These are phyloP conservation scores for Globisporangium emineosum DNA, from an alignment of 352 stramenopile species.

Conservation along the genomic window DNA sequence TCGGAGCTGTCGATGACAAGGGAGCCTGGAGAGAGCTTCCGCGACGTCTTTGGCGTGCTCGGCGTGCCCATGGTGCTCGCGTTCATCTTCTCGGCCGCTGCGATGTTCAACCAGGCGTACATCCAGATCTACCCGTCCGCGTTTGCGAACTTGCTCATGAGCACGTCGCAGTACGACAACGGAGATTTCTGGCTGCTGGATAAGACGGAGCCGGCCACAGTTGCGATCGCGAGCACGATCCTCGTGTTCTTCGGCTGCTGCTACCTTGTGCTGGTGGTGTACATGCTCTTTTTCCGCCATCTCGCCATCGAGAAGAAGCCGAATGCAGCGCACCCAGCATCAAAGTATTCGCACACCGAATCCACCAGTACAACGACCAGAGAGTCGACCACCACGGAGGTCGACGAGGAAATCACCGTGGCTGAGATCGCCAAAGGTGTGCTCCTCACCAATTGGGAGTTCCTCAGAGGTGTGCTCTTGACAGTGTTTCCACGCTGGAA, in stretches of 20 bases:
- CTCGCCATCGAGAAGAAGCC: slow-evolving; percentile 16
- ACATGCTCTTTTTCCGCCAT: slow-evolving; percentile 22
- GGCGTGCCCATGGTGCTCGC: slow-evolving; percentile 17
- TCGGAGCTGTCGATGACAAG: neutral
- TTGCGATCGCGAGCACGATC: slow-evolving; percentile 6
- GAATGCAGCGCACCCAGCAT: neutral
- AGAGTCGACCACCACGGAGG: slow-evolving; percentile 8
- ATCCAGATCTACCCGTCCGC: slow-evolving; percentile 9
- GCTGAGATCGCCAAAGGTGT: slow-evolving; percentile 16
- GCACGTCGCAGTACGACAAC: slow-evolving; percentile 17
- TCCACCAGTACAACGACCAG: neutral
- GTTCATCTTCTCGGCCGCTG: slow-evolving; percentile 12
- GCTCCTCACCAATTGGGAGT: slow-evolving; percentile 13
- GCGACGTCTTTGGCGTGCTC: slow-evolving; percentile 15
- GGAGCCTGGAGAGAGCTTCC: slow-evolving; percentile 10
- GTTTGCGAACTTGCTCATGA: slow-evolving; percentile 20
- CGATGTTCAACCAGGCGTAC: slow-evolving; percentile 17
- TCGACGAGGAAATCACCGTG: slow-evolving; percentile 15
- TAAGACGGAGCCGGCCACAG: neutral
- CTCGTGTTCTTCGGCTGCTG: slow-evolving; percentile 14
- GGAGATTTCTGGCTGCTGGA: slow-evolving; percentile 19
- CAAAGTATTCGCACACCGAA: neutral
- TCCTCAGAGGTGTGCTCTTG: neutral
- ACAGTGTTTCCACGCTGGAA: neutral
- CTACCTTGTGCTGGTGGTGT: slow-evolving; percentile 13